Conservation (phyloP, 768 basidiomycete species). For the Clitopilus hobsonii region DNA sequence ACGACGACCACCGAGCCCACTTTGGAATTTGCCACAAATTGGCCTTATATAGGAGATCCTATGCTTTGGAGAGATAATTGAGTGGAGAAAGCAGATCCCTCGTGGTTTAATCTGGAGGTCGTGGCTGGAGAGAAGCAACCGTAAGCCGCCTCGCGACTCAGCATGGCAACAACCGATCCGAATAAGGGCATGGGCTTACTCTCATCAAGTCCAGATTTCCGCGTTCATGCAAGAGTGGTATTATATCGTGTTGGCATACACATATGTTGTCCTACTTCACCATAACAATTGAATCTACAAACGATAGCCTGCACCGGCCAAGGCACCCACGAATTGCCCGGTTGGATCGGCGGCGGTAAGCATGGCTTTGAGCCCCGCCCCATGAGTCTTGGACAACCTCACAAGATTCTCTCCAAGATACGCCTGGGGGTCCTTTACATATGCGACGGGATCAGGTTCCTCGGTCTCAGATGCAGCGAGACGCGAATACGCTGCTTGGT, state of each 20-base stretch:
- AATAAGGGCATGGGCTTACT: no score
- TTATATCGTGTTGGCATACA: background rate
- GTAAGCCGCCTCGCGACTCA: no score
- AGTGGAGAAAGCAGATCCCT: background rate
- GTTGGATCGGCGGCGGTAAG: constrained; percentile 28
- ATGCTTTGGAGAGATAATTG: background rate
- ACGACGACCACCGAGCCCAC: background rate
- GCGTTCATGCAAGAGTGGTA: background rate
- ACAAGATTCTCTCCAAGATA: constrained; percentile 46
- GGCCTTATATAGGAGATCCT: background rate
- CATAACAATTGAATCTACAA: constrained; percentile 11
- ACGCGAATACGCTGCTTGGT: constrained; percentile 91
- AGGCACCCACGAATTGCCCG: constrained; percentile 20
- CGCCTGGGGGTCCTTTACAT: constrained; percentile 51
- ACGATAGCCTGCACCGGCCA: constrained; percentile 20
- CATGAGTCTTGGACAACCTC: constrained; percentile 29
- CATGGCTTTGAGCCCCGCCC: constrained; percentile 30
- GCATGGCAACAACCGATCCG: no score
- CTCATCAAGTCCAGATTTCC: no score
- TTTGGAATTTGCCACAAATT: background rate
- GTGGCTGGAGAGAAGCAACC: background rate
- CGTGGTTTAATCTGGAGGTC: background rate
- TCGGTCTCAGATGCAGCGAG: constrained; percentile 74
- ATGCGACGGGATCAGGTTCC: constrained; percentile 56
- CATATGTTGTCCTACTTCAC: background rate